Percentiles rank a stretch among this genome's conserved stretches.
phyloP scores from a whole-genome alignment of 805 yeast genomes.

The Hagleromyces aurorensis region DNA sequence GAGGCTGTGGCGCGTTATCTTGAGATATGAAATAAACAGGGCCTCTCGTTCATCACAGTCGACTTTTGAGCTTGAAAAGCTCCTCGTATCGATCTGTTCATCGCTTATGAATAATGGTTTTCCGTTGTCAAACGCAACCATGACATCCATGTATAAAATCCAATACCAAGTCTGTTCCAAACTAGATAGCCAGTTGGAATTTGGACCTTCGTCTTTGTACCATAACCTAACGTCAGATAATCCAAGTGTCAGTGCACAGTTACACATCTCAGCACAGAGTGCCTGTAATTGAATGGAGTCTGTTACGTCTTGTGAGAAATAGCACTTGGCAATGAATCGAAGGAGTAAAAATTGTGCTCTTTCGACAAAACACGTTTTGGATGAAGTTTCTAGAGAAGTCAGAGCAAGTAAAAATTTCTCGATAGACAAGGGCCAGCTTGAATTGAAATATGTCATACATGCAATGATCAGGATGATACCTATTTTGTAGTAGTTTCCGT shows the following conservation, averaged over 20 bases:
- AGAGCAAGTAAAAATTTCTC: conserved; percentile 15
- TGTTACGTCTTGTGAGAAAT: conserved; percentile 9
- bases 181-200: conserved; percentile 12
- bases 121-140: conserved; percentile 25
- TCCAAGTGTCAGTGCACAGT: conserved; percentile 20
- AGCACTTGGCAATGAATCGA: conserved; percentile 13
- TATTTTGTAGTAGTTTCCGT: conserved; percentile 18
- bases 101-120: conserved; percentile 19
- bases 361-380: conserved; percentile 21
- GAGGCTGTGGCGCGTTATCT: conserved; percentile 10
- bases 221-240: conserved; percentile 17
- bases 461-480: conserved; percentile 21
- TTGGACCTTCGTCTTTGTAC: conserved; percentile 10
- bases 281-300: conserved; percentile 21
- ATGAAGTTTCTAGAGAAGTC: conserved; percentile 15
- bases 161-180: conserved; percentile 19
- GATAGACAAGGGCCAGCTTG: conserved; percentile 14
- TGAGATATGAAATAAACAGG: conserved; percentile 10
- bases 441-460: conserved; percentile 11
- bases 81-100: conserved; percentile 9
- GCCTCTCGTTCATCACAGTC: too few species aligned
- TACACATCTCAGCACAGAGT: conserved; percentile 16
- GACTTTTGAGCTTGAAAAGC: conserved; percentile 1
- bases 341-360: conserved; percentile 25
- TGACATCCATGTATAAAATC: conserved; percentile 22